Conservation (phyloP, 805 yeast genomes). For the Cephaloascus albidus region DNA sequence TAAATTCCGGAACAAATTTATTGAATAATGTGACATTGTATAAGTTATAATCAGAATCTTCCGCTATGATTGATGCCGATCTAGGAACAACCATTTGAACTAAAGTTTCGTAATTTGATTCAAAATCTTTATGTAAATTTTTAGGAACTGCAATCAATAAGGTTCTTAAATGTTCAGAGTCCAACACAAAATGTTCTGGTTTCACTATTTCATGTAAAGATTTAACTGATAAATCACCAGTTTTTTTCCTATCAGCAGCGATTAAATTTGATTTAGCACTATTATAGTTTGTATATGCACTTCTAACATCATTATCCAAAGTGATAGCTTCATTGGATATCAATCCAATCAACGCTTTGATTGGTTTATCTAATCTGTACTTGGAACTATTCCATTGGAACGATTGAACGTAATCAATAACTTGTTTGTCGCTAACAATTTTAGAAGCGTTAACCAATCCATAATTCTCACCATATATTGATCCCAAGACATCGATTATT, state of each 20-base stretch:
- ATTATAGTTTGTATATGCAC: slow-evolving; percentile 66
- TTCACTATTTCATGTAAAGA: slow-evolving; percentile 84
- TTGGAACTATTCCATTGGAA: slow-evolving; percentile 87
- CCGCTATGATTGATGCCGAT: slow-evolving; percentile 59
- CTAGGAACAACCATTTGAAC: slow-evolving; percentile 86
- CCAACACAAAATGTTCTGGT: slow-evolving; percentile 73
- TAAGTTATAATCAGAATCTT: slow-evolving; percentile 66
- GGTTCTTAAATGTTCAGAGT: slow-evolving; percentile 80
- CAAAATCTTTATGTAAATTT: slow-evolving; percentile 47
- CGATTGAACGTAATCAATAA: slow-evolving; percentile 56
- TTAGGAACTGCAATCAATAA: slow-evolving; percentile 86
- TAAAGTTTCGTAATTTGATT: slow-evolving; percentile 65
- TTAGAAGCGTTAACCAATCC: slow-evolving; percentile 15
- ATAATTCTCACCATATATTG: slow-evolving; percentile 27
- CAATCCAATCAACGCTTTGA: slow-evolving; percentile 61
- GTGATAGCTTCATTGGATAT: slow-evolving; percentile 73
- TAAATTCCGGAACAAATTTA: slow-evolving; percentile 65
- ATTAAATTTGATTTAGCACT: slow-evolving; percentile 75
- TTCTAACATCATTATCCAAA: slow-evolving; percentile 77
- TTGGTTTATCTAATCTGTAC: slow-evolving; percentile 76
- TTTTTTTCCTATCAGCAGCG: slow-evolving; percentile 87
- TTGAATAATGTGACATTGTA: slow-evolving; percentile 80
- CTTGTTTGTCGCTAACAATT: slow-evolving; percentile 33
- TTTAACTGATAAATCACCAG: slow-evolving; percentile 87
- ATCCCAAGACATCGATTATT: slow-evolving; percentile 61